Percentiles rank a stretch among this genome's conserved stretches.
Evolutionary conservation across 768 basidiomycete genomes (phyloP).

Genomic region (Boletus reticuloceps): DNA sequence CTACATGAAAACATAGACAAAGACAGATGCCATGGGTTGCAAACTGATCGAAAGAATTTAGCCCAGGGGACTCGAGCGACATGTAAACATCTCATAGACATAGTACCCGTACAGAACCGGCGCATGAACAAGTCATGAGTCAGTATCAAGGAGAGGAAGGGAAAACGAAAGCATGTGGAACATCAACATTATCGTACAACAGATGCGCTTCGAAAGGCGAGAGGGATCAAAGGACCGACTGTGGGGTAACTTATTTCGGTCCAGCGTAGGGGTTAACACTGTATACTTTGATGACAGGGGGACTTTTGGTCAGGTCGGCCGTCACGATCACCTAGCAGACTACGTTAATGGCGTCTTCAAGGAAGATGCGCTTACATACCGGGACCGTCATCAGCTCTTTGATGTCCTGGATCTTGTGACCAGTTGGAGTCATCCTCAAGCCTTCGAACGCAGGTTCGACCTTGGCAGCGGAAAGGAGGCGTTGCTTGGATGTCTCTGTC

Average conservation of each 20-base stretch:
- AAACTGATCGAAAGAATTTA: conserved; percentile 11
- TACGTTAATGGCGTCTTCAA: conserved; percentile 3
- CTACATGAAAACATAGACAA: conserved; percentile 24
- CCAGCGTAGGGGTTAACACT: conserved; percentile 89
- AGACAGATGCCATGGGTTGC: conserved; percentile 13
- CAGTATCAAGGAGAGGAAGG: conserved; percentile 30
- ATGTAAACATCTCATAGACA: conserved; percentile 26
- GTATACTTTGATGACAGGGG: conserved; percentile 96
- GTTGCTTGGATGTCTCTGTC: conserved; percentile 73
- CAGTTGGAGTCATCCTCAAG: conserved; percentile 62
- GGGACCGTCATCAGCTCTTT: conserved; percentile 91
- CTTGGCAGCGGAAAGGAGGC: conserved; percentile 72
- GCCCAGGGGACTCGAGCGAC: conserved; percentile 18
- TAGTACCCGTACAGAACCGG: conserved; percentile 29
- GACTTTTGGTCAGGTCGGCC: conserved; percentile 92
- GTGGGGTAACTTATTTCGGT: conserved; percentile 35
- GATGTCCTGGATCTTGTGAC: conserved; percentile 97
- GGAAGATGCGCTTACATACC: conserved; percentile 44
- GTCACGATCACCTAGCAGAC: conserved; percentile 81
- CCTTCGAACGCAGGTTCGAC: conserved; percentile 82
- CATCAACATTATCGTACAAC: conserved; percentile 33
- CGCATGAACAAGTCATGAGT: conserved; percentile 28
- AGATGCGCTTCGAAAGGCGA: conserved; percentile 6
- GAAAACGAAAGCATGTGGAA: conserved; percentile 30
- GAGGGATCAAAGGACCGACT: conserved; percentile 1